Percentiles rank a stretch among this genome's conserved stretches.
Conservation (phyloP, 371 early-diverging fungal genomes). For the Batkoa obscura region DNA sequence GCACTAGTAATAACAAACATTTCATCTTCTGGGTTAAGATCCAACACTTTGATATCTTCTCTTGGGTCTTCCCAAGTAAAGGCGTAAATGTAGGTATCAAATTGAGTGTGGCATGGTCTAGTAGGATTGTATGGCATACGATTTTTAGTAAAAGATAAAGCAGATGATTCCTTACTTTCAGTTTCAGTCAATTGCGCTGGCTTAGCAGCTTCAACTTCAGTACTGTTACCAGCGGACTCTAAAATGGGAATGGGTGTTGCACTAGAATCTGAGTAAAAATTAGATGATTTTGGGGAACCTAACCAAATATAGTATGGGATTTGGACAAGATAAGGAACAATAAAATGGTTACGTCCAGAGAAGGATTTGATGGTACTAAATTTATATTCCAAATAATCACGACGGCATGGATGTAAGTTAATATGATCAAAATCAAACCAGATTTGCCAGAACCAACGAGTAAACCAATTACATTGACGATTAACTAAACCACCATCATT, state of each 20-base stretch:
- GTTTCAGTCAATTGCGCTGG: not conserved
- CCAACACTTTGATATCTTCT: conserved; percentile 45
- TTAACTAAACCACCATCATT: conserved; percentile 26
- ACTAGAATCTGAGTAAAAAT: too few species aligned
- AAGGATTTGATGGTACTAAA: conserved; percentile 56
- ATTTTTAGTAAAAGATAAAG: conserved; percentile 22
- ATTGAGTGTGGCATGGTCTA: conserved; percentile 42
- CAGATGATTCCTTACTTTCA: conserved; percentile 9
- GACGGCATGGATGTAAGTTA: conserved; percentile 49
- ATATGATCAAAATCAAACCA: conserved; percentile 69
- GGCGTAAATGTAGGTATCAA: conserved; percentile 67
- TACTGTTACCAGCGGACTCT: too few species aligned
- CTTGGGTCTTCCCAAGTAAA: conserved; percentile 80
- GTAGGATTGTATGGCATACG: conserved; percentile 46
- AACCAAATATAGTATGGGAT: conserved; percentile 79
- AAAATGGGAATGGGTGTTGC: too few species aligned
- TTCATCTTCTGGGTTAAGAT: conserved; percentile 38
- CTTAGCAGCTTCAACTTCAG: conserved; percentile 5
- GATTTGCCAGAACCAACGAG: conserved; percentile 58
- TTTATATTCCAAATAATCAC: conserved; percentile 67
- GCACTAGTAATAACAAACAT: conserved; percentile 73
- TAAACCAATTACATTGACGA: conserved; percentile 51
- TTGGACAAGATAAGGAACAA: conserved; percentile 45
- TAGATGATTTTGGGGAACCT: conserved; percentile 35
- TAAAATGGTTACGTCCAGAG: conserved; percentile 51